Percentiles rank a stretch among this genome's conserved stretches.
Conservation (phyloP, 1,284 basidiomycete genomes). For the Sporisorium exsertum region DNA sequence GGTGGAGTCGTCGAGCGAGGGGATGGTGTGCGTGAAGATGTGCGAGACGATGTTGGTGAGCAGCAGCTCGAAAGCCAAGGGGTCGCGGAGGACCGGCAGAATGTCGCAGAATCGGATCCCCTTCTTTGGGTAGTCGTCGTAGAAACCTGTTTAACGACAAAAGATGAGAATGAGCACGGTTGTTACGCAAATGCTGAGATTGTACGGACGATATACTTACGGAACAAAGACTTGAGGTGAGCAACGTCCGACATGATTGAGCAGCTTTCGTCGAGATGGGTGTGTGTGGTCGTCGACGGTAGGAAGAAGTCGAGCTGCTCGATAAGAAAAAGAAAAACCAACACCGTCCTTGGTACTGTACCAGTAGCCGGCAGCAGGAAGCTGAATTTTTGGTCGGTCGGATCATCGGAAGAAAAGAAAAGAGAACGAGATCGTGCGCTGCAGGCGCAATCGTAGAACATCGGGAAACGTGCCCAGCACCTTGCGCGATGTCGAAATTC, state of each 20-base stretch:
- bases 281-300: not conserved
- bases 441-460: not conserved
- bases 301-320: not conserved
- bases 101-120: conserved; percentile 69
- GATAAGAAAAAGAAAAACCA: not conserved
- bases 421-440: not conserved
- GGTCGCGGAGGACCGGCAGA: conserved; percentile 68
- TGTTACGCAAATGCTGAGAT: too few species aligned
- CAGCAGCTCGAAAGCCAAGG: conserved; percentile 74
- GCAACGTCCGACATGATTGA: conserved; percentile 58
- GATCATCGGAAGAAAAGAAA: not conserved
- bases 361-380: not conserved
- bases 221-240: conserved; percentile 59
- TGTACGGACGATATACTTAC: conserved; percentile 24
- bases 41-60: conserved; percentile 91
- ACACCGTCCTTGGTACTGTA: not conserved
- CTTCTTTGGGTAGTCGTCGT: conserved; percentile 67
- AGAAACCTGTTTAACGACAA: conserved; percentile 45
- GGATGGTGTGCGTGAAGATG: conserved; percentile 80
- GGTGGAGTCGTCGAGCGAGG: conserved; percentile 70
- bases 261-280: not conserved
- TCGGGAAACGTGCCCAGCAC: not conserved
- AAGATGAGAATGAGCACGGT: too few species aligned
- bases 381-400: not conserved
- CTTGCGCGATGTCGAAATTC: too few species aligned